Evolutionary conservation across 768 basidiomycete genomes (phyloP).

Genomic region (Suillus subluteus): DNA sequence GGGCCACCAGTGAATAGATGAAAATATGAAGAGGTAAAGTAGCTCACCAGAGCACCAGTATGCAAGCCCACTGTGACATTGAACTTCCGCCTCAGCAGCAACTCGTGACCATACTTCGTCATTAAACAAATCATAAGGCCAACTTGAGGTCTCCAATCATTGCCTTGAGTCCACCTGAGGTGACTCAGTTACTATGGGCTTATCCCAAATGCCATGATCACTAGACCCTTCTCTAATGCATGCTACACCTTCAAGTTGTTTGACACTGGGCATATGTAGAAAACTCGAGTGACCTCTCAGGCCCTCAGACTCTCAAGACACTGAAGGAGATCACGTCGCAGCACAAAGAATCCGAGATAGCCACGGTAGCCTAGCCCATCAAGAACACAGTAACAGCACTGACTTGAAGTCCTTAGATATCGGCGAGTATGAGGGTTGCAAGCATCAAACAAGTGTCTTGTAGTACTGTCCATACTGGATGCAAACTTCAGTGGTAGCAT

Average conservation of each 20-base stretch:
- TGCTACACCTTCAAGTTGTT: conserved; percentile 64
- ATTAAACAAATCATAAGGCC: conserved; percentile 75
- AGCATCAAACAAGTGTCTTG: conserved; percentile 55
- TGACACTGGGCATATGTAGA: conserved; percentile 52
- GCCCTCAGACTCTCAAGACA: no score
- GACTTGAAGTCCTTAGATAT: conserved; percentile 57
- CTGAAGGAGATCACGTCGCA: conserved; percentile 77
- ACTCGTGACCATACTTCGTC: conserved; percentile 67
- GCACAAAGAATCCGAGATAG: conserved; percentile 92
- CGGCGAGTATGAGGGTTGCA: conserved; percentile 64
- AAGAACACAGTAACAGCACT: conserved; percentile 80
- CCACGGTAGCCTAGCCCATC: conserved; percentile 97
- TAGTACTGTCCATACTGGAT: conserved; percentile 83
- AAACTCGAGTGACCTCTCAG: no score
- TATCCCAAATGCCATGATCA: conserved; percentile 89
- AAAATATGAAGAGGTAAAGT: background rate
- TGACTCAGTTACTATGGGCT: conserved; percentile 82
- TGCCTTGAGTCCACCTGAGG: conserved; percentile 68
- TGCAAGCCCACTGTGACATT: no score
- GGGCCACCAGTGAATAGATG: no score
- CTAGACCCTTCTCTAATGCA: conserved; percentile 72
- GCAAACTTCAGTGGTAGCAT: no score
- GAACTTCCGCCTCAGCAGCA: conserved; percentile 72
- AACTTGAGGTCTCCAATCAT: conserved; percentile 87
- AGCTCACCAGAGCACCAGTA: conserved; percentile 94